Evolutionary conservation across 345 rosid species (phyloP).

Genomic region (Hirschfeldia incana): DNA sequence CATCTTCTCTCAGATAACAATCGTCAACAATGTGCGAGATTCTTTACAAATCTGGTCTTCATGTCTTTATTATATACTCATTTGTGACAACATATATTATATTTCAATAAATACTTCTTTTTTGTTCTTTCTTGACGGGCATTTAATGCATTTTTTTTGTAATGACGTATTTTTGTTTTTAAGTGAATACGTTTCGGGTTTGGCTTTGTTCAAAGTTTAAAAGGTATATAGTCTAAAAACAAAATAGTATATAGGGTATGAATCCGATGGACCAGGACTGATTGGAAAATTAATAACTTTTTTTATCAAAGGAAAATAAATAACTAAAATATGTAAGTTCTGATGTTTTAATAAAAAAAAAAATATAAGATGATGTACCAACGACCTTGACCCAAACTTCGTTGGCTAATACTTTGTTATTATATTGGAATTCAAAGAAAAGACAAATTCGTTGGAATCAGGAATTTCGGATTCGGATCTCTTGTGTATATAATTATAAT

Average conservation of each 20-base stretch:
- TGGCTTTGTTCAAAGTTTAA: neutral
- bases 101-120: neutral
- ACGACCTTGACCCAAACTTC: conserved; percentile 16
- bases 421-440: neutral
- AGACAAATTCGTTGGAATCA: neutral
- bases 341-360: neutral
- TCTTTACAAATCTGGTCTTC: neutral
- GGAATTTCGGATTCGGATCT: conserved; percentile 11
- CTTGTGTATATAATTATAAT: neutral
- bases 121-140: neutral
- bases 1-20: conserved; percentile 17
- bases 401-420: neutral
- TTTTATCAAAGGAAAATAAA: too few relatives aligned
- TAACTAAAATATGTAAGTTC: neutral
- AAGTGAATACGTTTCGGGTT: neutral
- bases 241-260: neutral
- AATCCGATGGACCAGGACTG: conserved; percentile 4
- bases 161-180: neutral
- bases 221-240: neutral
- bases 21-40: neutral
- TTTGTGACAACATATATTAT: neutral
- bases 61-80: neutral
- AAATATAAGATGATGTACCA: neutral
- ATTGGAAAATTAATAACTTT: neutral
- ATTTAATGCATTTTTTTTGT: neutral